These are phyloP conservation scores for Malus domestica DNA, from an alignment of 306 rosid species.

Conservation along the genomic window ASM211411v1 NC_041803.1:36964501-36965000, in stretches of 20 bases:
- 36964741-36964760: background rate
- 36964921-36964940: slow-evolving; percentile 94
- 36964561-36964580: background rate
- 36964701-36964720: background rate
- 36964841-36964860: background rate
- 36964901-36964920: background rate
- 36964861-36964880: background rate
- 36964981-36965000: slow-evolving; percentile 92
- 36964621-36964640: background rate
- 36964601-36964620: background rate
- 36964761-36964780: background rate
- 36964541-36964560: background rate
- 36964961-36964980: slow-evolving; percentile 95
- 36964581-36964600: background rate
- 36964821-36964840: background rate
- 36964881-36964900: background rate
- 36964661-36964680: background rate
- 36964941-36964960: slow-evolving; percentile 96
- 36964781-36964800: background rate
- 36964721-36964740: background rate
- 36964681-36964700: background rate
- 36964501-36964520: background rate
- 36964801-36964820: background rate
- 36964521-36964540: background rate
- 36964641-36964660: background rate